These are phyloP conservation scores for Saccharata proteae DNA, from an alignment of 2,329 filamentous ascomycete genomes.

Conservation along the genomic window DNA sequence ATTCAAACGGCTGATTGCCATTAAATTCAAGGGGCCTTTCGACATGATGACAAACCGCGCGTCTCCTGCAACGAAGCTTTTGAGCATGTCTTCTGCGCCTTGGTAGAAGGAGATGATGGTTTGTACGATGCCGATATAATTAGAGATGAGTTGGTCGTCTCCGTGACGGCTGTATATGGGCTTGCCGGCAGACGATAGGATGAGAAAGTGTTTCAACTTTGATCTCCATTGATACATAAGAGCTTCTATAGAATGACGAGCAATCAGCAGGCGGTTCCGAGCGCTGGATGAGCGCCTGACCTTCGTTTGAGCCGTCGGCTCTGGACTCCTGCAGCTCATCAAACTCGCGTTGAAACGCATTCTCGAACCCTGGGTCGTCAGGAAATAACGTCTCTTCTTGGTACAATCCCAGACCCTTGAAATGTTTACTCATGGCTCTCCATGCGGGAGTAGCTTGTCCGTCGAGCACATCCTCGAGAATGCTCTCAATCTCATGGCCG, in stretches of 20 bases:
- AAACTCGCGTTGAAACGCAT: conserved; percentile 66
- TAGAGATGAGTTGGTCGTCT: conserved; percentile 77
- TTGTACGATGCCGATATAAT: conserved; percentile 88
- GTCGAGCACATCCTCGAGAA: conserved; percentile 61
- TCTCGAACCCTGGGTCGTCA: conserved; percentile 38
- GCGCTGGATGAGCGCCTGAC: conserved; percentile 30
- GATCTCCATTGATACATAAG: conserved; percentile 68
- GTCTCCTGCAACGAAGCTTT: conserved; percentile 75
- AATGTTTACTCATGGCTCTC: conserved; percentile 52
- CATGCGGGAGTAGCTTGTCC: conserved; percentile 55
- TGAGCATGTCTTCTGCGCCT: conserved; percentile 61
- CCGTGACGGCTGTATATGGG: conserved; percentile 95
- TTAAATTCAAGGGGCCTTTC: conserved; percentile 79
- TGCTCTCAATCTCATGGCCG: conserved; percentile 64
- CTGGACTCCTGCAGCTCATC: conserved; percentile 54
- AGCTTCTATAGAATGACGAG: conserved; percentile 19
- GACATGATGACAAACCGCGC: conserved; percentile 77
- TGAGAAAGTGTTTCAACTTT: conserved; percentile 94
- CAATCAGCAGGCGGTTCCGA: conserved; percentile 17
- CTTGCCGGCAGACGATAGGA: conserved; percentile 90
- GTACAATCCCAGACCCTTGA: conserved; percentile 34
- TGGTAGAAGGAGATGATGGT: conserved; percentile 98
- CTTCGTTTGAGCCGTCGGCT: conserved; percentile 43
- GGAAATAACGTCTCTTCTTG: conserved; percentile 37
- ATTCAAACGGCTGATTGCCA: conserved; percentile 83